phyloP scores from a whole-genome alignment of 2,329 filamentous ascomycete genomes.

The Triangularia setosa region DNA sequence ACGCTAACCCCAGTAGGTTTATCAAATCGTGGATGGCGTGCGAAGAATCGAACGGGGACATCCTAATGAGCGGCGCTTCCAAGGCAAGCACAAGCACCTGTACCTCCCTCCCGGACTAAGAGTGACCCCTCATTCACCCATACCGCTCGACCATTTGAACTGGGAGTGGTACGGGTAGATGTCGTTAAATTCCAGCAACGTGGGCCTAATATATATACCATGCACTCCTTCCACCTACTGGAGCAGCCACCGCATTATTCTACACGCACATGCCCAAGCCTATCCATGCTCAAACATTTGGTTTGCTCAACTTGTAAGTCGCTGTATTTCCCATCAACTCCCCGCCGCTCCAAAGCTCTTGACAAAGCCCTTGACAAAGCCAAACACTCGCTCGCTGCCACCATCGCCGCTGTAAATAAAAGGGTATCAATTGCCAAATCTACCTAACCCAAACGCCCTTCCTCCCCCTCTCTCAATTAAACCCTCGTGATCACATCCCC shows the following conservation, averaged over 20 bases:
- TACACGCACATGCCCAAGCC: too few species aligned
- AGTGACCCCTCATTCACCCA: neutral
- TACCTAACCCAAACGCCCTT: neutral
- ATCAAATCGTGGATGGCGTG: neutral
- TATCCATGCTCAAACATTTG: too few species aligned
- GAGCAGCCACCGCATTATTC: too few species aligned
- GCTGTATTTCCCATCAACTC: too few species aligned
- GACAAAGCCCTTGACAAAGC: too few species aligned
- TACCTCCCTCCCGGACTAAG: neutral
- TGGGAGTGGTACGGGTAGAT: neutral
- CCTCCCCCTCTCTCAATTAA: neutral
- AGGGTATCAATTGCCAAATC: neutral
- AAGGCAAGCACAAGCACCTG: neutral
- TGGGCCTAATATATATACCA: neutral
- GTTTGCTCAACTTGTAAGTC: too few species aligned
- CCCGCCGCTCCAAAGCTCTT: too few species aligned
- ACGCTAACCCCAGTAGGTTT: neutral
- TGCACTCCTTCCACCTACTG: too few species aligned
- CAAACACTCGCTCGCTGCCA: neutral
- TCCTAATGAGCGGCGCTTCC: neutral
- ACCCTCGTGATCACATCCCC: constrained; percentile 20
- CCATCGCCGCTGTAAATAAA: neutral
- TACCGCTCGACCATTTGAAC: neutral
- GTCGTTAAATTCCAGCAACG: neutral
- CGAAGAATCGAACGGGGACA: neutral